These are phyloP conservation scores for Dendrobium huoshanense DNA, from an alignment of 106 monocot species.

Conservation along the genomic window DNA sequence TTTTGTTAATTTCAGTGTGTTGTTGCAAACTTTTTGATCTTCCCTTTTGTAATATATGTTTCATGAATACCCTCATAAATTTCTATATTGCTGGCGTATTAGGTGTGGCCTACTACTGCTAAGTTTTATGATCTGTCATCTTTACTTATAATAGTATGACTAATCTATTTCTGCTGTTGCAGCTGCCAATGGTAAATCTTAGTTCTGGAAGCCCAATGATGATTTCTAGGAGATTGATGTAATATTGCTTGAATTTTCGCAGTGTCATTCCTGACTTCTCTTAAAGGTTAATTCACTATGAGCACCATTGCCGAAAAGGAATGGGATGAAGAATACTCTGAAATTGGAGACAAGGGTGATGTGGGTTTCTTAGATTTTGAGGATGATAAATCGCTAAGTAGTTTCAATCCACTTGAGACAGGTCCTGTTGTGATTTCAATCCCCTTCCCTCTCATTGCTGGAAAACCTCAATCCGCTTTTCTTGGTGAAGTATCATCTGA, in stretches of 20 bases:
- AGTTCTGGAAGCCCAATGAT: background rate
- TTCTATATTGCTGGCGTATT: background rate
- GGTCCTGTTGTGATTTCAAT: slow-evolving; percentile 54
- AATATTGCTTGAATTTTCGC: background rate
- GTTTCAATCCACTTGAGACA: slow-evolving; percentile 31
- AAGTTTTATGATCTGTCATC: background rate
- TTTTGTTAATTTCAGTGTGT: background rate
- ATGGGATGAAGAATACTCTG: slow-evolving; percentile 51
- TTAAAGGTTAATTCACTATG: slow-evolving; percentile 5
- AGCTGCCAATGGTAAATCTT: background rate
- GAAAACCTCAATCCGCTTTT: slow-evolving; percentile 68
- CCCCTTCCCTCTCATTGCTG: slow-evolving; percentile 58
- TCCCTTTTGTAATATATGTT: background rate
- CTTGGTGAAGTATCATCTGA: slow-evolving; percentile 54
- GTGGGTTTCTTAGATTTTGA: slow-evolving; percentile 76
- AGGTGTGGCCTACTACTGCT: background rate
- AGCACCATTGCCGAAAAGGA: background rate
- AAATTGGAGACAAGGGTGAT: slow-evolving; percentile 58
- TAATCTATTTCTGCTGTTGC: background rate
- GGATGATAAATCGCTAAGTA: slow-evolving; percentile 53
- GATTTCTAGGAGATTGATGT: background rate
- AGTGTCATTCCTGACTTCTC: background rate
- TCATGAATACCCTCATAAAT: background rate
- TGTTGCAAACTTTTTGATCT: background rate
- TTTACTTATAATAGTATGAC: background rate